Percentiles rank a stretch among this genome's conserved stretches.
These are phyloP conservation scores for Lolium multiflorum DNA, from an alignment of 176 grass and related monocot species.

Conservation along the genomic window DNA sequence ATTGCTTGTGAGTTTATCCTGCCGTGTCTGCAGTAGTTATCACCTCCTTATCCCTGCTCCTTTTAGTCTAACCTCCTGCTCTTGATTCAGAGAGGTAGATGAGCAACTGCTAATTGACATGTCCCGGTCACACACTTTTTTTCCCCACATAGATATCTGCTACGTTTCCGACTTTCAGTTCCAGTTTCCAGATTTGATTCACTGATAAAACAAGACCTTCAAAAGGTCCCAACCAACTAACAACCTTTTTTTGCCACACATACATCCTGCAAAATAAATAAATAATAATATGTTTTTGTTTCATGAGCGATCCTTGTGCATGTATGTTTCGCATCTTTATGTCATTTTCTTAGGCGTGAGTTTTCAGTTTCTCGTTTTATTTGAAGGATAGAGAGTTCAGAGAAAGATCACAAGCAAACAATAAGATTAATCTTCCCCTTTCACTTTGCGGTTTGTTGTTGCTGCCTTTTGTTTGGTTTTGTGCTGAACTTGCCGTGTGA, in stretches of 20 bases:
- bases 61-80: slow-evolving; percentile 14
- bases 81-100: slow-evolving; percentile 34
- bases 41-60: not conserved
- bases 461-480: slow-evolving; percentile 40
- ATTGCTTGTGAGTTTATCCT: slow-evolving; percentile 41
- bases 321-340: not conserved
- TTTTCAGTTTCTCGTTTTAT: slow-evolving; percentile 45
- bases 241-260: slow-evolving; percentile 44
- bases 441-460: slow-evolving; percentile 7
- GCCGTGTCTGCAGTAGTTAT: slow-evolving; percentile 23
- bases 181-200: slow-evolving; percentile 40
- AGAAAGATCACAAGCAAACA: slow-evolving; percentile 47
- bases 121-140: slow-evolving; percentile 29
- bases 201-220: slow-evolving; percentile 25
- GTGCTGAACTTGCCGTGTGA: slow-evolving; percentile 40
- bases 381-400: slow-evolving; percentile 43
- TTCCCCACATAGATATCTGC: slow-evolving; percentile 6
- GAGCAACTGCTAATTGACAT: slow-evolving; percentile 26
- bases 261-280: not conserved
- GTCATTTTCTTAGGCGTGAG: not conserved
- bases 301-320: slow-evolving; percentile 43
- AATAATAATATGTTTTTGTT: not conserved
- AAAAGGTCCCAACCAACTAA: slow-evolving; percentile 32
- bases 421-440: slow-evolving; percentile 36
- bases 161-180: slow-evolving; percentile 8